Percentiles rank a stretch among this genome's conserved stretches.
Conservation (phyloP, 169 alveolate species). For the Eimeria praecox region DNA sequence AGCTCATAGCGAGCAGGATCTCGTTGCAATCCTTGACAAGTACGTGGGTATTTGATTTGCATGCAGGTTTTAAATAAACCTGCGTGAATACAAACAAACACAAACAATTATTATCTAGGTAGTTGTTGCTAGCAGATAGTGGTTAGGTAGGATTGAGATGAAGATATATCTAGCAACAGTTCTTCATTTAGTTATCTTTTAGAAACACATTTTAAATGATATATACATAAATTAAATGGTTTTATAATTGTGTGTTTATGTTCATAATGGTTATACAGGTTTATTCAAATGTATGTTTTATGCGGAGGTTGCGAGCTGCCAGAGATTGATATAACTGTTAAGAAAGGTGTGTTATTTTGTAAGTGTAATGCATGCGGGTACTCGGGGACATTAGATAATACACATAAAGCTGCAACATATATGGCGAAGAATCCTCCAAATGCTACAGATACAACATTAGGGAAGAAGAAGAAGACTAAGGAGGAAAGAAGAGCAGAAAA, state of each 20-base stretch:
- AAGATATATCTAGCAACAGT: too few species aligned
- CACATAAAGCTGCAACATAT: slow-evolving; percentile 97
- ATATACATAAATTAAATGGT: background rate
- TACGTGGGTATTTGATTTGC: slow-evolving; percentile 8
- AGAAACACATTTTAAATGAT: background rate
- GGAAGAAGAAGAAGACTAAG: slow-evolving; percentile 84
- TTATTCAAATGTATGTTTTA: slow-evolving; percentile 98
- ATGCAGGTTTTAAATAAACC: background rate
- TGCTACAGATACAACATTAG: slow-evolving; percentile 86
- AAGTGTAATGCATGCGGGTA: slow-evolving; percentile 99
- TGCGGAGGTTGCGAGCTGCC: slow-evolving; percentile 99
- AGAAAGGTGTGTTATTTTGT: slow-evolving; percentile 92
- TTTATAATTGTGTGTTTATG: background rate
- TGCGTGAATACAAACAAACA: too few species aligned
- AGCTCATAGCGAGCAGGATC: slow-evolving; percentile 94
- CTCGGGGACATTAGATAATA: slow-evolving; percentile 95
- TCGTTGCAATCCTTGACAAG: slow-evolving; percentile 96
- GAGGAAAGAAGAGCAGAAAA: slow-evolving; percentile 81
- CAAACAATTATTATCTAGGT: too few species aligned
- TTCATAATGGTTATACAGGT: slow-evolving; percentile 79
- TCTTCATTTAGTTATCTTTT: too few species aligned
- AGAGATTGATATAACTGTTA: slow-evolving; percentile 96
- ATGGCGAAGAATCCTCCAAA: slow-evolving; percentile 98
- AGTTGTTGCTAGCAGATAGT: too few species aligned
- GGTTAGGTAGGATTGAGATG: too few species aligned